These are phyloP conservation scores for Solanum chilense DNA, from an alignment of 257 asterid species.

Conservation along the genomic window DNA sequence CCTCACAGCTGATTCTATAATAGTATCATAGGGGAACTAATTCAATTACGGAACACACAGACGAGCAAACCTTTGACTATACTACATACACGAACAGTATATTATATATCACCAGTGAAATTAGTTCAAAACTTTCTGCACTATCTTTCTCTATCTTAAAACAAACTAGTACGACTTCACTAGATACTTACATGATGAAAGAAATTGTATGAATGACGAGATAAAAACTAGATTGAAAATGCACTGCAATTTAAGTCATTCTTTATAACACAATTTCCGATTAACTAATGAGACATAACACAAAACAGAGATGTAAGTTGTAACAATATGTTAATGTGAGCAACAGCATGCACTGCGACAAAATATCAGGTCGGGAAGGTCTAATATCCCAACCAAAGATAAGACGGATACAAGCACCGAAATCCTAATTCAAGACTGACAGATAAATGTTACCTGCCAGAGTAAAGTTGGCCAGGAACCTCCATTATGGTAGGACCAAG, in stretches of 20 bases:
- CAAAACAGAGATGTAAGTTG: neutral
- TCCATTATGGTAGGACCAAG: constrained; percentile 81
- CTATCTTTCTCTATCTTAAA: neutral
- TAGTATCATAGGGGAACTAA: neutral
- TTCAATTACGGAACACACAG: neutral
- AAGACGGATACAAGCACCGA: neutral
- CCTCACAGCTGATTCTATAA: neutral
- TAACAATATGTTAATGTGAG: neutral
- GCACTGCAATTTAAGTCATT: neutral
- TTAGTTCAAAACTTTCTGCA: neutral
- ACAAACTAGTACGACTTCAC: neutral
- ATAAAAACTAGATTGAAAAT: neutral
- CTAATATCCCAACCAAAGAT: neutral
- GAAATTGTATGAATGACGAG: neutral
- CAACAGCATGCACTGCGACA: neutral
- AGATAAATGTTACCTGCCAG: constrained; percentile 49
- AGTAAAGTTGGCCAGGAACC: constrained; percentile 79
- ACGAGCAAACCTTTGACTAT: neutral
- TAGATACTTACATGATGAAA: neutral
- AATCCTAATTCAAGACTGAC: neutral
- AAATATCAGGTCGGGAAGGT: neutral
- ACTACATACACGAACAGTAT: neutral
- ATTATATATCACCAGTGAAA: neutral
- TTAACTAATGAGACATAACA: neutral
- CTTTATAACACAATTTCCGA: neutral